A percentile compares a stretch with the other conserved stretches of the same genome.
Evolutionary conservation across 495 filamentous ascomycete species (phyloP).

Genomic region (Talaromyces proteolyticus): DNA sequence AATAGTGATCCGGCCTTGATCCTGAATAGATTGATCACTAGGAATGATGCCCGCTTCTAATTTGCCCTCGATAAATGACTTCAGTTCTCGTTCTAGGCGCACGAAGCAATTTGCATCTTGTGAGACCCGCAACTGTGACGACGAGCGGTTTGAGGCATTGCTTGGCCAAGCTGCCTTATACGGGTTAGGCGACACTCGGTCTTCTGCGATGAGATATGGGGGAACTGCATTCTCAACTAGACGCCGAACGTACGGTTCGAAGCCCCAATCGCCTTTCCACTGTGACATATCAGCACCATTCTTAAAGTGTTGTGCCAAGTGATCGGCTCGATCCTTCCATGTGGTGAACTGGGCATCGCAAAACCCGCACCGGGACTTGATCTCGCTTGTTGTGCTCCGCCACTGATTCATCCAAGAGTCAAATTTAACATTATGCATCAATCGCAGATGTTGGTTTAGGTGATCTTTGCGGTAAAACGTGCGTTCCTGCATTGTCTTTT

Average conservation of each 20-base stretch:
- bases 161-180: slow-evolving; percentile 16
- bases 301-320: slow-evolving; percentile 70
- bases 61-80: slow-evolving; percentile 45
- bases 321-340: slow-evolving; percentile 68
- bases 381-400: slow-evolving; percentile 66
- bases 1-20: slow-evolving; percentile 56
- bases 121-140: slow-evolving; percentile 20
- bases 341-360: slow-evolving; percentile 59
- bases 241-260: slow-evolving; percentile 59
- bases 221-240: slow-evolving; percentile 70
- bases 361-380: slow-evolving; percentile 69
- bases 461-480: slow-evolving; percentile 90
- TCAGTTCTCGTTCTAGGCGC: slow-evolving; percentile 55
- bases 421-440: slow-evolving; percentile 74
- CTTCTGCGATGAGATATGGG: slow-evolving; percentile 46
- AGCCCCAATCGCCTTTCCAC: slow-evolving; percentile 79
- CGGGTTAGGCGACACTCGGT: slow-evolving; percentile 30
- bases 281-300: slow-evolving; percentile 65
- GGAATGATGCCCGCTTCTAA: slow-evolving; percentile 44
- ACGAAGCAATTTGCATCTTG: slow-evolving; percentile 36
- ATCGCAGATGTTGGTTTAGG: slow-evolving; percentile 74
- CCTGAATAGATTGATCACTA: slow-evolving; percentile 57
- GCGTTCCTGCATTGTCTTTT: slow-evolving; percentile 63
- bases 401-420: slow-evolving; percentile 68
- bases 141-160: neutral